Base-by-base conservation (phyloP, 164 flowering plant species). In the Magnolia sinica region DNA sequence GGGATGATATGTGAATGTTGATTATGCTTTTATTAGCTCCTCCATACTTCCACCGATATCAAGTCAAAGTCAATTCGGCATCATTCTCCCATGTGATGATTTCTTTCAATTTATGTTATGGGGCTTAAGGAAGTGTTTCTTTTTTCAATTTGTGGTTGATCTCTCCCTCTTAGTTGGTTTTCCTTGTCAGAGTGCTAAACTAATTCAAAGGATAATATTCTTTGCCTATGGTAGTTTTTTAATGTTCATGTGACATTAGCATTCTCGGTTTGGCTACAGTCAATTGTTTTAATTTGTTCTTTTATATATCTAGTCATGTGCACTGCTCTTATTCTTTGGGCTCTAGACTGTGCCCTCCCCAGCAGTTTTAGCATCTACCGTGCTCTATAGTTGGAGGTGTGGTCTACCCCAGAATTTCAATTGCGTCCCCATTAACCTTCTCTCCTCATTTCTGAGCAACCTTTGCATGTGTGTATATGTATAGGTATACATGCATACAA, bases 201-300 rank as follows among this genome's bases (percentile, higher is more conserved):
- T 37, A 37, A 37, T 19, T 68, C 45, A 68, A 5, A 18, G 29
- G 50, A 68, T 68, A 68, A 27, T 29, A 22, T 65, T 65, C 4
- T 16, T 68, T 68, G 23, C 51, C 71, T 27, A 31, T 22, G 13
- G 20, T 27, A 66, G 71, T 29, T 45, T 29, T 19, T 68, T 1
- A 68, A 14, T 27, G 51, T 31, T 27, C 51, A 29, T 68, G n/a
- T 66, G 8, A 49, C 50, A 16, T 18, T 29, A 4, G 22, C 14
- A 13, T 68, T 29, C 20, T 37, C 7, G 45, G 6, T 37, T 37
- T 37, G 45, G 45, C 45, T 3, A 37, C 45, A 68, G 3, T 31
- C 68, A 65, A 13, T 68, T 68, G 45, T 14, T 29, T 68, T 68
- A 37, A 68, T 68, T 68, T 68, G 71, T 37, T 45, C n/a, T n/a